Conservation (phyloP, 176 grass and related monocot species). For the Tillandsia fasciculata region DNA sequence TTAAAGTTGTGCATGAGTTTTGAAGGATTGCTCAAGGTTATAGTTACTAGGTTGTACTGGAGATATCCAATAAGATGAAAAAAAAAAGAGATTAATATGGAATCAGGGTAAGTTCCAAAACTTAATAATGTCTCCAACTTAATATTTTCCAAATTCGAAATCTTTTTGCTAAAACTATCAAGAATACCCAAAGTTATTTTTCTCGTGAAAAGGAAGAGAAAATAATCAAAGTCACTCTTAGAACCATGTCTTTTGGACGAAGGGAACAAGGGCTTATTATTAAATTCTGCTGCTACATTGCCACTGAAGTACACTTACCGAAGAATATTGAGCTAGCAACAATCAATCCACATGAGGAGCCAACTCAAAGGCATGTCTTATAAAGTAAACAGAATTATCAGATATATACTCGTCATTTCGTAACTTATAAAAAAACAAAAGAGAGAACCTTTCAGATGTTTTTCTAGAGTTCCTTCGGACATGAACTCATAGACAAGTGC, state of each 20-base stretch:
- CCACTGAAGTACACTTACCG: no score
- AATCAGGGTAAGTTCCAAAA: background rate
- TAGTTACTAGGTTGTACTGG: background rate
- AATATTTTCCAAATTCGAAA: no score
- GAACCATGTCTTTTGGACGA: no score
- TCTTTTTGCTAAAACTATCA: no score
- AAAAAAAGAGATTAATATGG: background rate
- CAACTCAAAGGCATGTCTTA: background rate
- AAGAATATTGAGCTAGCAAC: background rate
- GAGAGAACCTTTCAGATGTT: conserved; percentile 35
- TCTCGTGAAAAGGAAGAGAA: background rate
- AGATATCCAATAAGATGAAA: background rate
- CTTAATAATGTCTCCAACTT: no score
- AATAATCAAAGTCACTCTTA: background rate
- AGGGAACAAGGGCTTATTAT: background rate
- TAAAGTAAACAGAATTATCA: background rate
- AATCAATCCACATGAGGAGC: background rate
- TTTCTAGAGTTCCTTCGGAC: conserved; percentile 36
- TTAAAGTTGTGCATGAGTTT: background rate
- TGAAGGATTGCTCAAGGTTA: background rate
- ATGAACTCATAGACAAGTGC: conserved; percentile 49
- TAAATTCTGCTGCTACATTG: no score
- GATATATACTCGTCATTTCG: background rate
- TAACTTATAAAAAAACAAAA: background rate
- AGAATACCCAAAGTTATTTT: no score